Evolutionary conservation across 2,329 filamentous ascomycete genomes (phyloP), one percentile per base, ranked within the genome.

Genomic region (Calonectria henricotiae): DNA sequence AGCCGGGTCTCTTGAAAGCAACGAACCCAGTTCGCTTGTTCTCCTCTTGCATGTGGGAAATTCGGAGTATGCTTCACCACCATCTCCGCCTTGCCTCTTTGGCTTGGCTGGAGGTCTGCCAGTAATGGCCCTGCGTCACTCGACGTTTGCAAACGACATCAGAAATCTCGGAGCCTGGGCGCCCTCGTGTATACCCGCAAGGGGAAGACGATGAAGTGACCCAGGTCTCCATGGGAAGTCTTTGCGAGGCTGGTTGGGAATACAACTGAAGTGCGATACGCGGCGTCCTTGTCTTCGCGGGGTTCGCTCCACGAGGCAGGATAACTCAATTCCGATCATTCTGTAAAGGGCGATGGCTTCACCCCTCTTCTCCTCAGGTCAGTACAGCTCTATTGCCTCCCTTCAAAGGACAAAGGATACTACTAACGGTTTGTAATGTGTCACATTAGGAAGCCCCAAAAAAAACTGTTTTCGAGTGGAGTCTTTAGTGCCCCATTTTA

Each of bases 301-400:
- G 47, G 67, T 61, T 49, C 20, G 39, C 62, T 30, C 75, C 68
- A 61, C 74, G 73, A 71, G 73, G 79, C 82, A 55, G 67, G 81
- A 91, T 81, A 87, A 94, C 94, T 94, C 93, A 92, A 95, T 95
- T 95, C 93, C 92, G 93, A 94, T 95, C 91, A 95, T 90, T 94
- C 92, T 92, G 91, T 88, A 89, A 90, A 89, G 92, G 92, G 90
- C 89, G 92, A 89, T 90, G 91, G 74, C 81, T 83, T 83, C 81
- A 82, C 72, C 76, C 74, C 74, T 80, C 79, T 79, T 77, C 46
- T 76, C 71, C 68, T 15, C 67, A 78, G 77, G 79, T 81, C 74
- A 79, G 79, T 78, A 25, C 55, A 69, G 20, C 23, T 37, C 23
- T 11, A 25, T 39, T 44, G 25, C 3, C 37, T 2, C 7, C 41